Evolutionary conservation across 2,329 filamentous ascomycete genomes (phyloP).

Genomic region (Fusarium transvaalense): DNA sequence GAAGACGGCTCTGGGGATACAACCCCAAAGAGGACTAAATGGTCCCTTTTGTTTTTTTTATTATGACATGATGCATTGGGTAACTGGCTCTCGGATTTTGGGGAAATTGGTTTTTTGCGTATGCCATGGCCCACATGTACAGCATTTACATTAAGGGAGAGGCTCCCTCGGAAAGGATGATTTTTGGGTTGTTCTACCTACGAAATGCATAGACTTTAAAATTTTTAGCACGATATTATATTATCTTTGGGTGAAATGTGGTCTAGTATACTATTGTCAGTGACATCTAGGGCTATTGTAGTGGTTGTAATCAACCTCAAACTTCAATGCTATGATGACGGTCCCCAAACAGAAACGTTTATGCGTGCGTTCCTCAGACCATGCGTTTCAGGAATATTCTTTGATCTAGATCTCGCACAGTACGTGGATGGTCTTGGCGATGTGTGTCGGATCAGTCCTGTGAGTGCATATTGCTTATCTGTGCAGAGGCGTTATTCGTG

Average conservation of each 20-base stretch:
- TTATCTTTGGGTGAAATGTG: neutral
- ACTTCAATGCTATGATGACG: neutral
- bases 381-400: neutral
- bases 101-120: slow-evolving; percentile 25
- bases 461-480: neutral
- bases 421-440: neutral
- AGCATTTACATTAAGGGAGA: slow-evolving; percentile 36
- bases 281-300: neutral
- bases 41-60: slow-evolving; percentile 9
- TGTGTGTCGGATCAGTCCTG: neutral
- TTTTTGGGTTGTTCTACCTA: neutral
- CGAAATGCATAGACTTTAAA: slow-evolving; percentile 29
- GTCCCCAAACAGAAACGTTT: neutral
- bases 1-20: slow-evolving; percentile 42
- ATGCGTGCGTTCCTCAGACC: neutral
- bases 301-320: neutral
- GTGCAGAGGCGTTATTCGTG: neutral
- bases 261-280: neutral
- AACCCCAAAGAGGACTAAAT: slow-evolving; percentile 28
- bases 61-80: slow-evolving; percentile 39
- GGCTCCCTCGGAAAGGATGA: slow-evolving; percentile 31
- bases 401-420: neutral
- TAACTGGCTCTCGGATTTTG: slow-evolving; percentile 24
- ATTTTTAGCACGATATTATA: neutral
- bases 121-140: slow-evolving; percentile 31